phyloP scores from a whole-genome alignment of 2,329 filamentous ascomycete species.

The Neoarthrinium moseri region DNA sequence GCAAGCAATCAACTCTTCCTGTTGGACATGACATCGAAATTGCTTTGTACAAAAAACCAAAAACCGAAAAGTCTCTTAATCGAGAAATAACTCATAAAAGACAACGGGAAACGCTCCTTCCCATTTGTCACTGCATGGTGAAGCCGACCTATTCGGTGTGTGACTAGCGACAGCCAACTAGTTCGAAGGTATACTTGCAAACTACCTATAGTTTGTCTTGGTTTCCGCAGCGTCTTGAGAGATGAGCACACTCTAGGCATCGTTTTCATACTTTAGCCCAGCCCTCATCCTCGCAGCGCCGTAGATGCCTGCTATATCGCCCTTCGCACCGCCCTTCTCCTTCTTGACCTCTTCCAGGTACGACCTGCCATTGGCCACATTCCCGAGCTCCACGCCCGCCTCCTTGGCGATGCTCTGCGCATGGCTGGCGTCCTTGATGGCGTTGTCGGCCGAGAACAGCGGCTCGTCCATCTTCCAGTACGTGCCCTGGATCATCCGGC shows the following conservation, averaged over 20 bases:
- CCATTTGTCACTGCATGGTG: too few species aligned
- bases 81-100: too few species aligned
- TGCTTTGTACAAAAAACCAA: too few species aligned
- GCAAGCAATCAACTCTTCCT: too few species aligned
- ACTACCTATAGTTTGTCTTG: neutral
- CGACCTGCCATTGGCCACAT: constrained; percentile 64
- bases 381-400: constrained; percentile 61
- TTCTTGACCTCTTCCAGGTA: constrained; percentile 71
- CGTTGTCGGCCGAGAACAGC: constrained; percentile 80
- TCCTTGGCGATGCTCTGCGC: constrained; percentile 64
- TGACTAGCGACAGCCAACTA: too few species aligned
- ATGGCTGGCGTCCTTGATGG: constrained; percentile 79
- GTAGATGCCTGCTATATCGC: constrained; percentile 82
- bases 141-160: too few species aligned
- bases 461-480: constrained; percentile 76
- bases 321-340: constrained; percentile 61
- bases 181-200: too few species aligned
- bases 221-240: neutral
- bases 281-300: constrained; percentile 73
- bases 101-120: too few species aligned
- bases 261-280: constrained; percentile 72
- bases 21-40: too few species aligned
- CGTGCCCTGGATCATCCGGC: constrained; percentile 71
- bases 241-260: constrained; percentile 30
- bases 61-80: too few species aligned